Base-by-base conservation (phyloP, 2,329 filamentous ascomycete genomes). In the Paraphaeosphaeria minitans region DNA sequence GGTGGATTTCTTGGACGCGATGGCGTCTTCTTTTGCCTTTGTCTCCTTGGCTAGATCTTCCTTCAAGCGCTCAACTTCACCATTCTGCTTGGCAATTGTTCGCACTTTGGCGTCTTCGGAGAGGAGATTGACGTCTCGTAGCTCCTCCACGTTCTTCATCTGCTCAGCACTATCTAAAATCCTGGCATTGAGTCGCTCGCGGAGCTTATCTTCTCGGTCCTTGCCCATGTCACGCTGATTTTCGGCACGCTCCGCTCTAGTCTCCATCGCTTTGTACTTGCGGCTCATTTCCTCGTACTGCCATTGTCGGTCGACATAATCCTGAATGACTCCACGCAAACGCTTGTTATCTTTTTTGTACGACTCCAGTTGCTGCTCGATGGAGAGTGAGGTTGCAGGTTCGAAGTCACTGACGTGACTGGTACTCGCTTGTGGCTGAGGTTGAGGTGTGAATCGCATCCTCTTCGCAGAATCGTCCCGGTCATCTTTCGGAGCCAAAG, bases 401-500 rank as follows among this genome's bases (percentile, higher is more conserved):
- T 79, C 68, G 0, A 79, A 81, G 60, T 81, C 78, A 56, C 77
- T 81, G 49, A 80, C 66, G 27, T 75, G 77, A 1, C 77, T 79
- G 22, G 76, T 61, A 7, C 79, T 47, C 14, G 58, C 22, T 2
- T 54, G 12, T 37, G 48, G 35, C 24, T 61, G 61, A 31, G 68
- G 69, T 39, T 75, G 72, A 13, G 73, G 70, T 1, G 73, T 75
- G 35, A 70, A 69, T 13, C 74, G 73, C 67, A 74, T 69, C 2
- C 72, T 69, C 59, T 77, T 77, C n/a, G 67, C 61, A 8, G 68
- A 56, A 45, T 75, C 71, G 8, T 66, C 57, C 1, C 64, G 58
- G 12, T 71, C 68, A 1, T 66, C 60, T 12, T 70, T 69, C 59
- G 70, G 61, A 27, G 35, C 65, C 53, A 74, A 50, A 41, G 72